phyloP scores from a whole-genome alignment of 106 monocot species.

The Dioscorea dumetorum region DNA sequence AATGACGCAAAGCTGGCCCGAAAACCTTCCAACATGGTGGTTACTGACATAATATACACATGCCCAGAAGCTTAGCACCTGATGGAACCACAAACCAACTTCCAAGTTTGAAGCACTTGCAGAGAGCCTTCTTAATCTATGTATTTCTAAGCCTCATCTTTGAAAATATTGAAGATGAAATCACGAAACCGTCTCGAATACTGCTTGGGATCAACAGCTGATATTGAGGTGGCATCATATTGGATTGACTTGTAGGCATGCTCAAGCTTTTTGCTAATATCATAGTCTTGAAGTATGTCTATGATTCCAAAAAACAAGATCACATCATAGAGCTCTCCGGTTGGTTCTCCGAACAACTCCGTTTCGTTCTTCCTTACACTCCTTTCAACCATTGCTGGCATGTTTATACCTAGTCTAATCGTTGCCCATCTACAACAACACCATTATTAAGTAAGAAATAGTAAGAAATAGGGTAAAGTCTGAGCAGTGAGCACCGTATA shows the following conservation, averaged over 20 bases:
- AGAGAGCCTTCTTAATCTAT: neutral
- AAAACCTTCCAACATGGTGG: neutral
- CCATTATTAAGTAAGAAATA: neutral
- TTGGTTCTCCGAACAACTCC: conserved; percentile 64
- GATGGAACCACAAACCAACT: neutral
- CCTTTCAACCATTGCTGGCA: conserved; percentile 63
- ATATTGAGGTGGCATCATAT: conserved; percentile 82
- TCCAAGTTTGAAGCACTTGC: neutral
- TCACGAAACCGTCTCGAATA: conserved; percentile 80
- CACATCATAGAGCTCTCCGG: conserved; percentile 56
- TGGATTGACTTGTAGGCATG: conserved; percentile 92
- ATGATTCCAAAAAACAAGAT: conserved; percentile 86
- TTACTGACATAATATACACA: neutral
- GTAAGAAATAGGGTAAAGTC: no score
- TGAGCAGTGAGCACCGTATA: neutral
- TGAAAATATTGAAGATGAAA: conserved; percentile 72
- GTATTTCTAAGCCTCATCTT: conserved; percentile 35
- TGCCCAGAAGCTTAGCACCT: neutral
- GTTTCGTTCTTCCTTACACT: conserved; percentile 36
- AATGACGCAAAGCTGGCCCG: neutral
- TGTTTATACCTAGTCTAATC: conserved; percentile 61
- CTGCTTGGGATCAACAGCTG: conserved; percentile 81
- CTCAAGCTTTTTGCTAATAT: conserved; percentile 94
- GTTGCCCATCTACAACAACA: conserved; percentile 24
- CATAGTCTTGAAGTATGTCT: conserved; percentile 95